These are phyloP conservation scores for Lactarius indigo DNA, from an alignment of 768 basidiomycete genomes.

Conservation along the genomic window DNA sequence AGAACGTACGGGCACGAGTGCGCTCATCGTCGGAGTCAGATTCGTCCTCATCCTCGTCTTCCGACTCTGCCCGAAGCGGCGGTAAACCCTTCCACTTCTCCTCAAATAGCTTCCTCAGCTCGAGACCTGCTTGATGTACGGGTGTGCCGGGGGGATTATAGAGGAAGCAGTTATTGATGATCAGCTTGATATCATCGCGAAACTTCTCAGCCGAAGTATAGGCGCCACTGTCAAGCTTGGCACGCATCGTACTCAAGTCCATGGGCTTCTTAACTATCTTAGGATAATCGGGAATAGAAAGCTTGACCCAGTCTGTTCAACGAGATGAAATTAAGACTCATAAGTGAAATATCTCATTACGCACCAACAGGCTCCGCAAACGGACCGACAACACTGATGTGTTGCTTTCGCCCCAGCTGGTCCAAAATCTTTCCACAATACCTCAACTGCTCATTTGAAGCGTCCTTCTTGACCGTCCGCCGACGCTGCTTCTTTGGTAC, in stretches of 20 bases:
- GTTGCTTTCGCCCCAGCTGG: slow-evolving; percentile 77
- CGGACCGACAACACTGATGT: slow-evolving; percentile 65
- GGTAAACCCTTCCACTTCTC: slow-evolving; percentile 88
- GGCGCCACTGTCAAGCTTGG: slow-evolving; percentile 72
- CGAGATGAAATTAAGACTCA: neutral
- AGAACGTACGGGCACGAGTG: slow-evolving; percentile 47
- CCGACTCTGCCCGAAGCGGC: slow-evolving; percentile 44
- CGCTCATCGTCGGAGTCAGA: slow-evolving; percentile 67
- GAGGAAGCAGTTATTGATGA: slow-evolving; percentile 89
- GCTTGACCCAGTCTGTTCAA: slow-evolving; percentile 63
- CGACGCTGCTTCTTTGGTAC: slow-evolving; percentile 66
- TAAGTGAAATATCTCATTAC: slow-evolving; percentile 34
- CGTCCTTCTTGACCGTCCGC: slow-evolving; percentile 55
- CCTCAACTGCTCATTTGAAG: slow-evolving; percentile 79
- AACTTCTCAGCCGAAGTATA: slow-evolving; percentile 81
- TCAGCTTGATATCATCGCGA: slow-evolving; percentile 87
- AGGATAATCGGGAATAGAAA: slow-evolving; percentile 81
- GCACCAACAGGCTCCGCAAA: slow-evolving; percentile 94
- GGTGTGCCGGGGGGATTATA: slow-evolving; percentile 89
- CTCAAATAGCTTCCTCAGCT: slow-evolving; percentile 84
- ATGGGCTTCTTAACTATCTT: slow-evolving; percentile 92
- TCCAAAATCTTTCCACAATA: slow-evolving; percentile 73
- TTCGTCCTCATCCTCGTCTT: slow-evolving; percentile 62
- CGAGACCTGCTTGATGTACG: slow-evolving; percentile 82
- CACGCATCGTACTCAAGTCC: slow-evolving; percentile 88